Evolutionary conservation across 257 asterid genomes (phyloP), one percentile per base, ranked within the genome.

Genomic region (Handroanthus guayacan): DNA sequence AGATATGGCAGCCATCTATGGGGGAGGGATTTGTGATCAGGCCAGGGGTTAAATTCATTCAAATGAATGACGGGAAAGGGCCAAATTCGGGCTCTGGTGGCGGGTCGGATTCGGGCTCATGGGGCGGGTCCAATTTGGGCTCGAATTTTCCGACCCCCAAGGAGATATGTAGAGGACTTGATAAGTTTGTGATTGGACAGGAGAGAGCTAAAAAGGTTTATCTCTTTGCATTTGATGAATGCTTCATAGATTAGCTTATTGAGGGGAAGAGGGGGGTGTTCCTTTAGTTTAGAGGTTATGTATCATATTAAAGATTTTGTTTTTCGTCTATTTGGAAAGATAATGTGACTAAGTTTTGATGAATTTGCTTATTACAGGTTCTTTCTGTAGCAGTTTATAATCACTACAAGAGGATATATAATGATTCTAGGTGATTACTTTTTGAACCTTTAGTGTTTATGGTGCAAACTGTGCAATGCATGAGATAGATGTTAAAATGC

Each of bases 331-430:
- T 62, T 62, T 71, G 71, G 5, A 45, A 74, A 25, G 31, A 25
- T 25, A 25, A 25, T 25, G 31, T 25, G 31, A 25, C 31, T 25
- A 25, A 25, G 31, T 25, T 25, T 25, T 25, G 31, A 25, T 25
- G 31, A 25, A 25, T 25, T 25, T 25, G 31, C 31, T 9, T 52
- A 58, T 77, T 78, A 78, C 86, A 95, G 98, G 99, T 95, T 79
- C 98, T 95, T 64, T 87, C 99, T 41, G 99, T 95, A 55, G 99
- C 99, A 56, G 97, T 95, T 72, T 95, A 95, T 82, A 95, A 95
- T 81, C 99, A 95, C 81, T 95, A 95, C 92, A 91, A 95, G 95
- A 95, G 99, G 89, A 91, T 93, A 83, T 87, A 83, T 62, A 84
- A 86, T 38, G 97, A 91, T 84, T 77, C 96, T 65, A 91, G 97